phyloP scores from a whole-genome alignment of 2,329 filamentous ascomycete species.

The Phaeophleospora eucalypticola region DNA sequence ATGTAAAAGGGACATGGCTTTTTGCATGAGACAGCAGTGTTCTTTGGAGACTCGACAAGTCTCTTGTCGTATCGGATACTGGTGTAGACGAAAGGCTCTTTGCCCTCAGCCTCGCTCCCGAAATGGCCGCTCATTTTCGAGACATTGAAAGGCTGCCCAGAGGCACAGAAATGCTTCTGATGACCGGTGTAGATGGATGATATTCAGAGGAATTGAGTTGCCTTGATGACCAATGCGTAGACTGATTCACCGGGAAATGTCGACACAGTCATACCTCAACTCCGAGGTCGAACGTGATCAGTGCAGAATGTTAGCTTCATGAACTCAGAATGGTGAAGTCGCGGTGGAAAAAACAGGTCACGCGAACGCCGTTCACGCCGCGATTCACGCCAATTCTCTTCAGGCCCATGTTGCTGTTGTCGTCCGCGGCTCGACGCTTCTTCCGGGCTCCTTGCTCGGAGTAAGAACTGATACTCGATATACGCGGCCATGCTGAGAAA shows the following conservation, averaged over 20 bases:
- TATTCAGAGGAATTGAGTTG: neutral
- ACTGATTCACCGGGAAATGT: neutral
- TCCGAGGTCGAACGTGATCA: neutral
- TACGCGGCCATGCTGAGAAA: too few species aligned
- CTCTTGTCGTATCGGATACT: constrained; percentile 59
- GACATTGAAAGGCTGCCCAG: constrained; percentile 3
- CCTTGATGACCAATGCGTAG: neutral
- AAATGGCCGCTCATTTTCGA: constrained; percentile 21
- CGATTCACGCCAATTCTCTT: neutral
- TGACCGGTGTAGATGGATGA: neutral
- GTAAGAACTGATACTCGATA: too few species aligned
- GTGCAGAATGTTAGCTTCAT: too few species aligned
- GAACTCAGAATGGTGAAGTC: too few species aligned
- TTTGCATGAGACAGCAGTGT: constrained; percentile 28
- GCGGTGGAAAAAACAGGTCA: too few species aligned
- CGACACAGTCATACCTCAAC: neutral
- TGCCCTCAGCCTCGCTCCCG: constrained; percentile 10
- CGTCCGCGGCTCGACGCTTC: too few species aligned
- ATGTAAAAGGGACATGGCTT: constrained; percentile 35
- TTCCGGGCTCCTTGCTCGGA: too few species aligned
- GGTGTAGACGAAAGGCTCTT: constrained; percentile 21
- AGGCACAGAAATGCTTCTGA: neutral
- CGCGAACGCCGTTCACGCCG: neutral
- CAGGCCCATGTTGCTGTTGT: neutral
- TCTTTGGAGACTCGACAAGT: constrained; percentile 41